These are phyloP conservation scores for Brassica carinata DNA, from an alignment of 345 rosid genomes.

Conservation along the genomic window DNA sequence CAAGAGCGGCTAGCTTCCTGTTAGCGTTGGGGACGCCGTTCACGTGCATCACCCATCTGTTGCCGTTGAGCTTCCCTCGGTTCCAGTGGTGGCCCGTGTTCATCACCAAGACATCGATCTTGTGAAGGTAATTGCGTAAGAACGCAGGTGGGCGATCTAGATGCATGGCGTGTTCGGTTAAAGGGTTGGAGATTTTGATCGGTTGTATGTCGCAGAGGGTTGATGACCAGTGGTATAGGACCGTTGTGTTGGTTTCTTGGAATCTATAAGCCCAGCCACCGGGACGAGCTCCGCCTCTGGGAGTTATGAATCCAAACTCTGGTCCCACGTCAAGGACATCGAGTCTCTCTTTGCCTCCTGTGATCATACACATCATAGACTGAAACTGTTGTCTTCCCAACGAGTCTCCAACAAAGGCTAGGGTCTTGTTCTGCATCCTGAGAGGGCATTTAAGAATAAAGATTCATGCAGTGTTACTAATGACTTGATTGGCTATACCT, in stretches of 20 bases:
- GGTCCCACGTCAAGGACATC: conserved; percentile 63
- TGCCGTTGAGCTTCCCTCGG: conserved; percentile 64
- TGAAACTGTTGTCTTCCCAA: conserved; percentile 84
- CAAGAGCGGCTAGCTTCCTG: conserved; percentile 60
- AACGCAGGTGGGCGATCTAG: conserved; percentile 83
- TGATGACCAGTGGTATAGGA: conserved; percentile 81
- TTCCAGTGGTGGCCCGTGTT: conserved; percentile 91
- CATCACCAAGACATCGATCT: conserved; percentile 65
- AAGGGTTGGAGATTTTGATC: conserved; percentile 48
- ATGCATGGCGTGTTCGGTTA: conserved; percentile 72
- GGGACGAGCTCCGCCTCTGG: conserved; percentile 58
- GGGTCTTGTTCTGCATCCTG: conserved; percentile 74
- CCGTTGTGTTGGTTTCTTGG: conserved; percentile 64
- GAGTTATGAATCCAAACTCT: conserved; percentile 59
- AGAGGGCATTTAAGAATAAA: conserved; percentile 19
- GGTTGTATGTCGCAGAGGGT: conserved; percentile 70
- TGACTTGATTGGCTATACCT: conserved; percentile 21
- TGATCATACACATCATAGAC: conserved; percentile 83
- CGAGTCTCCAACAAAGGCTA: conserved; percentile 91
- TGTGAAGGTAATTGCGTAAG: conserved; percentile 56
- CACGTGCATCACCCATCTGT: conserved; percentile 75
- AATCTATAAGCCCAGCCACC: conserved; percentile 80
- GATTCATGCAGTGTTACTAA: conserved; percentile 16
- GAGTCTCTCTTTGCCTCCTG: conserved; percentile 52
- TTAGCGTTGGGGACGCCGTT: conserved; percentile 58